A percentile compares a stretch with the other conserved stretches of the same genome.
phyloP scores from a whole-genome alignment of 73 alveolate species.

The Paramecium octaurelia region DNA sequence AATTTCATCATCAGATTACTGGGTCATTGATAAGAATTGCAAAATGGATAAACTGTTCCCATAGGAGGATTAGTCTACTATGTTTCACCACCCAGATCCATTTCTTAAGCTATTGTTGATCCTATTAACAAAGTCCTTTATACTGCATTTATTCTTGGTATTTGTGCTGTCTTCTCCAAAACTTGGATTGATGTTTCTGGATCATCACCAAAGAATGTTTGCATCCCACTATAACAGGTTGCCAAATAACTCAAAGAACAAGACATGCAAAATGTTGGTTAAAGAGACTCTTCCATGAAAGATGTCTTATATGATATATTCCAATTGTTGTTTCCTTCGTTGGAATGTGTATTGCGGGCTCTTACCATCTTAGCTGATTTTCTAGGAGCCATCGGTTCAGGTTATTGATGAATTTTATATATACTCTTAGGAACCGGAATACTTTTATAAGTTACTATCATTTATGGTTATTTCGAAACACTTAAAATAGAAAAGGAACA shows the following conservation, averaged over 20 bases:
- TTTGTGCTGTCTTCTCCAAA: constrained; percentile 99
- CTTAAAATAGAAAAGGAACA: constrained; percentile 81
- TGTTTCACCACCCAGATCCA: constrained; percentile 94
- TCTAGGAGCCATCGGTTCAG: constrained; percentile 98
- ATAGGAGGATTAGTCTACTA: constrained; percentile 98
- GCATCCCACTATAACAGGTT: not conserved
- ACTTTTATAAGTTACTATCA: constrained; percentile 95
- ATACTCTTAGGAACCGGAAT: constrained; percentile 90
- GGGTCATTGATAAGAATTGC: constrained; percentile 97
- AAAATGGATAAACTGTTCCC: constrained; percentile 95
- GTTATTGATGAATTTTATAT: not conserved
- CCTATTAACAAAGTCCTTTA: constrained; percentile 97
- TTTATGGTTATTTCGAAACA: constrained; percentile 97
- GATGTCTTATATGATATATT: constrained; percentile 89
- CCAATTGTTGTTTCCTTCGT: constrained; percentile 99
- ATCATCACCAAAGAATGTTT: constrained; percentile 93
- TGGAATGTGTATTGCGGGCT: constrained; percentile 99
- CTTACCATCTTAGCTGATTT: constrained; percentile 97
- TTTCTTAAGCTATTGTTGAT: constrained; percentile 71
- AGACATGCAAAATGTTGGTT: constrained; percentile 94
- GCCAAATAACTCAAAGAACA: constrained; percentile 98
- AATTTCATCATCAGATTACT: constrained; percentile 90
- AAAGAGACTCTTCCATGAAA: constrained; percentile 86
- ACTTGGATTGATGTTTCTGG: constrained; percentile 98
- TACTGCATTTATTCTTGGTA: constrained; percentile 89